These are phyloP conservation scores for Penicillium samsonianum DNA, from an alignment of 495 filamentous ascomycete genomes.

Conservation along the genomic window DNA sequence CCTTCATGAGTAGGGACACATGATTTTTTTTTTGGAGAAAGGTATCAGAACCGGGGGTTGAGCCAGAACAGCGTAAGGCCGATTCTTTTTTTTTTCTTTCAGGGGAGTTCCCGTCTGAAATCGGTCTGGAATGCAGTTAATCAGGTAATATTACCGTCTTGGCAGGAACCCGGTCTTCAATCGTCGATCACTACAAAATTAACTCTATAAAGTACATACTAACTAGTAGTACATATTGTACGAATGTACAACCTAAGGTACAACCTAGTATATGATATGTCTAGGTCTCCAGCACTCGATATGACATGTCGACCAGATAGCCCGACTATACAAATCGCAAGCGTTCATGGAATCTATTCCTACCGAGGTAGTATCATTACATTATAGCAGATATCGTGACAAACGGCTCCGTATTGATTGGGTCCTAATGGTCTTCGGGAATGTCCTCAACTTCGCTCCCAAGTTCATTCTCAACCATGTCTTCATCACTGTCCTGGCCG, in stretches of 20 bases:
- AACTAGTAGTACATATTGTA: background rate
- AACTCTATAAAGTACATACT: background rate
- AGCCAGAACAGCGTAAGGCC: background rate
- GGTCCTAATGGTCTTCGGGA: slow-evolving; percentile 27
- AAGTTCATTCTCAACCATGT: slow-evolving; percentile 44
- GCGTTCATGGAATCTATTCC: background rate
- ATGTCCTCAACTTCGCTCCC: slow-evolving; percentile 45
- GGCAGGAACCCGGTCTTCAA: slow-evolving; percentile 10
- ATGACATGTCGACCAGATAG: slow-evolving; percentile 2
- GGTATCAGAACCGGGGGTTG: background rate
- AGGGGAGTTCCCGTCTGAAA: slow-evolving; percentile 24
- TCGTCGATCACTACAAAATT: background rate
- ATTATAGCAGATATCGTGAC: background rate
- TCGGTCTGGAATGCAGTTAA: slow-evolving; percentile 34
- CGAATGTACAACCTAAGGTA: background rate
- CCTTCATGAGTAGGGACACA: background rate
- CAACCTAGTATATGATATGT: too few relatives aligned
- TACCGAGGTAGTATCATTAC: background rate
- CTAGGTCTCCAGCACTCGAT: background rate
- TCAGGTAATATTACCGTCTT: slow-evolving; percentile 30
- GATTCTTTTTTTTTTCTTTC: slow-evolving; percentile 9
- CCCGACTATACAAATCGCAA: background rate
- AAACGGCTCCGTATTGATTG: background rate
- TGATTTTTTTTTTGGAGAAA: background rate
- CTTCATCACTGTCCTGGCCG: slow-evolving; percentile 47